Evolutionary conservation across 345 rosid species (phyloP), one percentile per base, ranked within the genome.

Genomic region (Arabidopsis arenosa): DNA sequence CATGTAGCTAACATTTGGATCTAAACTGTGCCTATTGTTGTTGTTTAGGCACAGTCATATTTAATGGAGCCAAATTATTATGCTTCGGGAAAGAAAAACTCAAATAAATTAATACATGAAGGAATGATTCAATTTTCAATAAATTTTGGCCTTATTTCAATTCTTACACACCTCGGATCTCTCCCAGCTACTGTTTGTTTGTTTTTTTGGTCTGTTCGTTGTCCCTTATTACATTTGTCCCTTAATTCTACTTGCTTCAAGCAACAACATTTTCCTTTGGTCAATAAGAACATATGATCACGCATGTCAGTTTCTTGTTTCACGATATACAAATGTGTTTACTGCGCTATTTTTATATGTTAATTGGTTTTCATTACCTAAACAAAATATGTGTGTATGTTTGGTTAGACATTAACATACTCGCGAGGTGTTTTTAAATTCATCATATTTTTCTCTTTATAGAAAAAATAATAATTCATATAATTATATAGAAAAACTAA

Each of bases 111-210:
- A 28, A n/a, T 63, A 17, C 14, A 17, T 58, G 43, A 10, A 10
- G 26, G 5, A 26, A 45, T 39, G 14, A 40, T 68, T 58, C 73
- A 17, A 43, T 68, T 68, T 18, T 52, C 56, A 39, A 68, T 52
- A 21, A 21, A 44, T 26, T 12, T 51, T 51, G 21, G 49, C 23
- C 68, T 40, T 17, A 2, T 8, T 40, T 40, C 44, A 40, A 40
- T 75, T 52, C 33, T 60, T 51, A 76, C 57, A 62, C 6, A 33
- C 64, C 69, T 76, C 40, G 80, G 80, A 76, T 76, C 80, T 76
- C 75, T 26, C 70, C 70, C 75, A 52, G 54, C 63, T 41, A 60
- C 69, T 49, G 47, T 68, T 75, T 26, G 14, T 14, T 67, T 15
- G 2, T 15, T 21, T 60, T 35, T 68, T 60, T 43, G 68, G 78